phyloP scores from a whole-genome alignment of 352 stramenopile species.

The Globisporangium alternatum region DNA sequence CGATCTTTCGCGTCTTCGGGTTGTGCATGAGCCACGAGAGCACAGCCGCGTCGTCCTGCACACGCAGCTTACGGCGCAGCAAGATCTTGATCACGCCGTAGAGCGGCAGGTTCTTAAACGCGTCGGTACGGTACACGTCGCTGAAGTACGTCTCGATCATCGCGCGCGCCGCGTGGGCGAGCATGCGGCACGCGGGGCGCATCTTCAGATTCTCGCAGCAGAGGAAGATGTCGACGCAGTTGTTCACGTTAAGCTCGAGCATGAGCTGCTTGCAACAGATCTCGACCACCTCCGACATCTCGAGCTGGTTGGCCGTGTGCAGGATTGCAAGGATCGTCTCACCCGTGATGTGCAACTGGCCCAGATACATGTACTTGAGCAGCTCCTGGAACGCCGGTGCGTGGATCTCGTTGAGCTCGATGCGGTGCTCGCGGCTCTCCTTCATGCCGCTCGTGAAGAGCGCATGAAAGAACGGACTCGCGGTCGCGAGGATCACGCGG shows the following conservation, averaged over 20 bases:
- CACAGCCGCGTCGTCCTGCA: conserved; percentile 35
- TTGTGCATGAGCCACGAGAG: conserved; percentile 54
- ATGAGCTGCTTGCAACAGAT: conserved; percentile 75
- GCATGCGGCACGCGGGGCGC: conserved; percentile 38
- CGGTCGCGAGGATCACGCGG: conserved; percentile 55
- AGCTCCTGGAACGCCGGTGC: conserved; percentile 42
- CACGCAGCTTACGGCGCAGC: conserved; percentile 27
- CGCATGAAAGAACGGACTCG: conserved; percentile 70
- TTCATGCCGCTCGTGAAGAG: conserved; percentile 79
- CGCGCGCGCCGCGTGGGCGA: conserved; percentile 50
- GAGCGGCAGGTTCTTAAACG: conserved; percentile 56
- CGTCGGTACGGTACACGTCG: conserved; percentile 49
- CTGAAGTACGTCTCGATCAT: conserved; percentile 69
- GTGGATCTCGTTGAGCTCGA: conserved; percentile 59
- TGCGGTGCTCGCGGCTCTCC: conserved; percentile 35
- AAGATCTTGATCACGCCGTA: conserved; percentile 40
- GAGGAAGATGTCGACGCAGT: conserved; percentile 75
- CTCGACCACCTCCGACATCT: conserved; percentile 67
- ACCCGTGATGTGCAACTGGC: conserved; percentile 46
- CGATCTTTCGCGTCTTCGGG: conserved; percentile 26
- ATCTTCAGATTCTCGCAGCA: conserved; percentile 59
- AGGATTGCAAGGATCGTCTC: conserved; percentile 65
- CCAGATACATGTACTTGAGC: conserved; percentile 68
- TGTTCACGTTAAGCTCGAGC: conserved; percentile 56
- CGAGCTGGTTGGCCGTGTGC: conserved; percentile 63